A percentile compares a stretch with the other conserved stretches of the same genome.
Conservation (phyloP, 805 yeast genomes). For the Saccharomycopsis microspora region DNA sequence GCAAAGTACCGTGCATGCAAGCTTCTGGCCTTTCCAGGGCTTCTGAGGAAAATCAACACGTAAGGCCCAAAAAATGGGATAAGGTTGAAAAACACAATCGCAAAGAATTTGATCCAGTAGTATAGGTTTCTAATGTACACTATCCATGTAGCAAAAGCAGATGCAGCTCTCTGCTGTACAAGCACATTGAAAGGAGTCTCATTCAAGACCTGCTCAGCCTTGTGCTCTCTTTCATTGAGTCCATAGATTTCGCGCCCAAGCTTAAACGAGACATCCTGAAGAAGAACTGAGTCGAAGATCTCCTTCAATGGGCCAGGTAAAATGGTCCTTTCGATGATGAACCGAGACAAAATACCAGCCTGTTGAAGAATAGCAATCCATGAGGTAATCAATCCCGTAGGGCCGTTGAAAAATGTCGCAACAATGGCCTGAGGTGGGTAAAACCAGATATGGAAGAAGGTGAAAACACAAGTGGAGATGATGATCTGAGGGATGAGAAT, state of each 20-base stretch:
- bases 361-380: constrained; percentile 22
- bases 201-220: not conserved
- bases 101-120: constrained; percentile 11
- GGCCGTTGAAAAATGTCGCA: constrained; percentile 18
- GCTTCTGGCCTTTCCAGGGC: constrained; percentile 15
- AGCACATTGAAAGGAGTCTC: not conserved
- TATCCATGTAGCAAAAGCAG: constrained; percentile 2
- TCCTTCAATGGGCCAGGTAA: constrained; percentile 22
- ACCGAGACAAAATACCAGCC: constrained; percentile 21
- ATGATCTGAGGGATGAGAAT: constrained; percentile 17
- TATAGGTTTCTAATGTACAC: constrained; percentile 7
- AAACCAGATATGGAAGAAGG: constrained; percentile 9
- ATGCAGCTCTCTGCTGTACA: not conserved
- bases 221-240: not conserved
- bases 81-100: constrained; percentile 12
- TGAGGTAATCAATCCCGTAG: constrained; percentile 17
- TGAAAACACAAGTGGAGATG: constrained; percentile 14
- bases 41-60: constrained; percentile 13
- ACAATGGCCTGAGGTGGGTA: constrained; percentile 18
- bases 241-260: not conserved
- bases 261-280: constrained; percentile 7
- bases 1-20: constrained; percentile 13
- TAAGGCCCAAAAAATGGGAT: constrained; percentile 17
- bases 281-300: constrained; percentile 22
- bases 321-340: constrained; percentile 22